Conservation (phyloP, 768 basidiomycete genomes). For the Russula earlei region DNA sequence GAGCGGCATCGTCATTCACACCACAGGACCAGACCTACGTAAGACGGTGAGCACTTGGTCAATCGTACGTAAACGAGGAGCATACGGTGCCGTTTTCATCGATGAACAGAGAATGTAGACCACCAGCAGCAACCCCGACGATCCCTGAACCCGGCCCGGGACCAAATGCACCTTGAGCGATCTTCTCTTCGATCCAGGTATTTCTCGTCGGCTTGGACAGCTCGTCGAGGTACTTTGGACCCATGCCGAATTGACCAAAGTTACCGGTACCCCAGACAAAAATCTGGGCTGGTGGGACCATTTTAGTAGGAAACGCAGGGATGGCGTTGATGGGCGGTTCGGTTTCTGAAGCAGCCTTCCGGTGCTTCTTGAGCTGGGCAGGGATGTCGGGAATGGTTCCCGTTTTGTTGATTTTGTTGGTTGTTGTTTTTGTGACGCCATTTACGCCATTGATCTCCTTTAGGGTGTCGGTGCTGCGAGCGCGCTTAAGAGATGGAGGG, state of each 20-base stretch:
- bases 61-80: conserved; percentile 17
- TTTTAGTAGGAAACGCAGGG: conserved; percentile 45
- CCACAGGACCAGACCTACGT: conserved; percentile 75
- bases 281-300: conserved; percentile 58
- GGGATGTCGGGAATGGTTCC: not conserved
- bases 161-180: conserved; percentile 62
- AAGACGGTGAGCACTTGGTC: not conserved
- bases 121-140: conserved; percentile 72
- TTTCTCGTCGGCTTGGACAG: conserved; percentile 70
- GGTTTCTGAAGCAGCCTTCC: conserved; percentile 8
- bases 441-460: conserved; percentile 13
- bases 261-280: conserved; percentile 91
- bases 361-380: not conserved
- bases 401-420: conserved; percentile 4
- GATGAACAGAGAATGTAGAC: conserved; percentile 81
- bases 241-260: conserved; percentile 93
- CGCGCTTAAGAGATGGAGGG: conserved; percentile 14
- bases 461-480: conserved; percentile 9
- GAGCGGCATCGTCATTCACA: conserved; percentile 81
- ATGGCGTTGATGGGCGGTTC: conserved; percentile 41
- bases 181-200: conserved; percentile 66
- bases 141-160: conserved; percentile 60
- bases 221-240: conserved; percentile 62
- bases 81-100: conserved; percentile 86
- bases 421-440: not conserved